Percentiles rank a stretch among this genome's conserved stretches.
phyloP scores from a whole-genome alignment of 768 basidiomycete genomes.

The Hortiboletus campestris region DNA sequence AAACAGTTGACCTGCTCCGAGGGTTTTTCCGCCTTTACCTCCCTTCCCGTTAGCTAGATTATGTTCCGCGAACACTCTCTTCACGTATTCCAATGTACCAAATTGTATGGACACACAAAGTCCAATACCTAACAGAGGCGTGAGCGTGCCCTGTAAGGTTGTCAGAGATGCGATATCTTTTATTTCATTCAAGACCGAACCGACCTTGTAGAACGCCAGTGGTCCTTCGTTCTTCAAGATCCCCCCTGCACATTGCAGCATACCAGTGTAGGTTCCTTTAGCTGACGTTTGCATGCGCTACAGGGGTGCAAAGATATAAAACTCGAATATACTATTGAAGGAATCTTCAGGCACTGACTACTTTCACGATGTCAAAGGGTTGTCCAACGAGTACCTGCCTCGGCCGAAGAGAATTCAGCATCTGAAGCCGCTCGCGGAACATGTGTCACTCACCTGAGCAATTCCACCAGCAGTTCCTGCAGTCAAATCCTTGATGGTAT shows the following conservation, averaged over 20 bases:
- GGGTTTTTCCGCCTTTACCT: conserved; percentile 59
- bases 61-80: conserved; percentile 68
- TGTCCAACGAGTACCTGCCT: conserved; percentile 82
- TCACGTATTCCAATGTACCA: conserved; percentile 81
- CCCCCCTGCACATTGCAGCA: conserved; percentile 86
- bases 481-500: conserved; percentile 81
- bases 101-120: conserved; percentile 97
- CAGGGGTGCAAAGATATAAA: conserved; percentile 12
- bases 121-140: conserved; percentile 89
- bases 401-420: conserved; percentile 9
- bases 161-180: neutral
- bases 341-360: conserved; percentile 51
- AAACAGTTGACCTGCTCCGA: conserved; percentile 66
- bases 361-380: conserved; percentile 97
- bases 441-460: conserved; percentile 58
- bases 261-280: conserved; percentile 84
- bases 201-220: conserved; percentile 91
- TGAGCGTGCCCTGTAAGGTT: conserved; percentile 71
- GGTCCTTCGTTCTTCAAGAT: conserved; percentile 91
- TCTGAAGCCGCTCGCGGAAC: neutral
- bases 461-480: conserved; percentile 92
- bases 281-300: conserved; percentile 95
- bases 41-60: conserved; percentile 61
- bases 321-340: neutral
- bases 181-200: neutral